Conservation (phyloP, 2,329 filamentous ascomycete species). For the Cadophora malorum region DNA sequence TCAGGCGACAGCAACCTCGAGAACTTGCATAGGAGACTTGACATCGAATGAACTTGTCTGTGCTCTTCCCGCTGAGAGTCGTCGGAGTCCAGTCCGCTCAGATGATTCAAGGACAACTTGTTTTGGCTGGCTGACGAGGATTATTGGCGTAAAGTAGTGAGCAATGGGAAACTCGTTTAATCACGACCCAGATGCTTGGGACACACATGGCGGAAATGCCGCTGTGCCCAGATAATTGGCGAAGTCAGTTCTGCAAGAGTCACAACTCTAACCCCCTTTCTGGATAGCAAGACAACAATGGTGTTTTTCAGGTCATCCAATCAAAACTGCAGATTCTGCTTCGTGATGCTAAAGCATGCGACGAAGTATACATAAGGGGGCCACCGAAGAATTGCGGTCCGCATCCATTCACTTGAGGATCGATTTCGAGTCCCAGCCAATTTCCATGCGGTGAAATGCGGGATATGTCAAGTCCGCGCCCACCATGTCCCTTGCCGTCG, state of each 20-base stretch:
- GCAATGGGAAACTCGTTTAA: background rate
- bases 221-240: background rate
- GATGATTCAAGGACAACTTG: background rate
- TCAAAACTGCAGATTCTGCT: background rate
- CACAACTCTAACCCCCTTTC: slow-evolving; percentile 3
- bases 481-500: slow-evolving; percentile 17
- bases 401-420: background rate
- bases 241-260: background rate
- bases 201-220: background rate
- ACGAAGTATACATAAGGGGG: background rate
- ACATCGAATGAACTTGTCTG: slow-evolving; percentile 2
- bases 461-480: slow-evolving; percentile 6
- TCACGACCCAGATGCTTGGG: slow-evolving; percentile 8
- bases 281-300: background rate
- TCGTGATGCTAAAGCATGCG: background rate
- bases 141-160: background rate
- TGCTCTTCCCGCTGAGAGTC: background rate
- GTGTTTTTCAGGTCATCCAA: background rate
- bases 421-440: background rate
- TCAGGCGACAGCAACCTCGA: background rate
- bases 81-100: background rate
- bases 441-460: background rate
- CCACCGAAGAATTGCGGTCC: background rate
- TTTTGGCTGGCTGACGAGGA: background rate
- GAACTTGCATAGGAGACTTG: background rate